A percentile compares a stretch with the other conserved stretches of the same genome.
Conservation (phyloP, 148 eudicot species). For the Rhododendron griersonianum region DNA sequence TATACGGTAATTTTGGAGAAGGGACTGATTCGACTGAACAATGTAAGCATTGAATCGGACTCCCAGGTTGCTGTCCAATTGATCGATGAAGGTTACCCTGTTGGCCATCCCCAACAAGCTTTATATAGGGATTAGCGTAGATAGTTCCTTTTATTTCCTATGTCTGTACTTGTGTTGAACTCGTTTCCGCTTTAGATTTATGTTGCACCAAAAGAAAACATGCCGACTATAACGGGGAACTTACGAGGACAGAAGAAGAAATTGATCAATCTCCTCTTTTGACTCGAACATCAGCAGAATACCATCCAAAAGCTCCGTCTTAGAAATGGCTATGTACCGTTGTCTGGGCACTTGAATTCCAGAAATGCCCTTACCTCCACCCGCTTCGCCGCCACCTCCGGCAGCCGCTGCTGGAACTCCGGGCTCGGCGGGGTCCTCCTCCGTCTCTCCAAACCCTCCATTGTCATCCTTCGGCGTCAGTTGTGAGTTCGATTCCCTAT, state of each 20-base stretch:
- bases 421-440: not conserved
- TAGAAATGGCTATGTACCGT: constrained; percentile 57
- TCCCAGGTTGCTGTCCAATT: not conserved
- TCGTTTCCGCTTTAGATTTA: not conserved
- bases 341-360: constrained; percentile 75
- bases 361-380: not conserved
- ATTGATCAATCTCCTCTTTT: constrained; percentile 31
- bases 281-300: constrained; percentile 39
- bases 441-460: not conserved
- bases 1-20: not conserved
- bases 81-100: not conserved
- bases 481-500: not conserved
- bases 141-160: not conserved
- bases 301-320: constrained; percentile 57
- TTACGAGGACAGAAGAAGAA: constrained; percentile 51
- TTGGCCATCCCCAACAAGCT: not conserved
- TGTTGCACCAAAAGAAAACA: not conserved
- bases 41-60: no score
- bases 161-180: not conserved
- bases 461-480: not conserved
- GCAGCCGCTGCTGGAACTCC: not conserved
- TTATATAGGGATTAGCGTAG: not conserved
- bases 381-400: not conserved
- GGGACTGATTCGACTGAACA: not conserved
- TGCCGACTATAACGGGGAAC: not conserved